Evolutionary conservation across 2,329 filamentous ascomycete species (phyloP).

Genomic region (Apiospora arundinis): DNA sequence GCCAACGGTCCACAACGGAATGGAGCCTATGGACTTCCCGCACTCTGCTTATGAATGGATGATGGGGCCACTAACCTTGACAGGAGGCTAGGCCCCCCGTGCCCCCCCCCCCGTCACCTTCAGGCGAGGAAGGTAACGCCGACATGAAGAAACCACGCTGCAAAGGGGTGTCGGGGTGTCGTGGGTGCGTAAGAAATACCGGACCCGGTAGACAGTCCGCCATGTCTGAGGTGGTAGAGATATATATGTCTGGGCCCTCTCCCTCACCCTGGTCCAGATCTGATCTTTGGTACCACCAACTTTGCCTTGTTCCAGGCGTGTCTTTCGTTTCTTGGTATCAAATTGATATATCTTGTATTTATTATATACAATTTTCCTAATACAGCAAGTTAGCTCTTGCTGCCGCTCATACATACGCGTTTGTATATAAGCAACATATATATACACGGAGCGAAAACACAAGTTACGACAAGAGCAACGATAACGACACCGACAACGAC

Average conservation of each 20-base stretch:
- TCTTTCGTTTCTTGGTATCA: slow-evolving; percentile 14
- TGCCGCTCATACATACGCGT: not conserved
- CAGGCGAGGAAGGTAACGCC: slow-evolving; percentile 14
- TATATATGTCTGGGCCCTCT: slow-evolving; percentile 6
- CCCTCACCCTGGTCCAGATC: slow-evolving; percentile 7
- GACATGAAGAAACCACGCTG: not conserved
- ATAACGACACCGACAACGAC: not conserved
- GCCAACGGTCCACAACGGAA: slow-evolving; percentile 3
- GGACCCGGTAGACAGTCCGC: not conserved
- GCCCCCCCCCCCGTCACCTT: not conserved
- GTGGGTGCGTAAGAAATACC: not conserved
- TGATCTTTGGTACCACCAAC: slow-evolving; percentile 4
- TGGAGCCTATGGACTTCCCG: slow-evolving; percentile 13
- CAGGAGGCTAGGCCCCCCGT: slow-evolving; percentile 2
- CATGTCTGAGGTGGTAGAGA: not conserved
- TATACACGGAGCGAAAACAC: not conserved
- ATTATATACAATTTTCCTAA: slow-evolving; percentile 8
- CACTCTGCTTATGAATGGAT: slow-evolving; percentile 9
- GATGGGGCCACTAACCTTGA: slow-evolving; percentile 11
- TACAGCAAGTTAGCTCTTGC: not conserved
- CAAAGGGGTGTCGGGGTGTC: not conserved
- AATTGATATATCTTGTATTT: not conserved
- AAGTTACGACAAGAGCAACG: not conserved
- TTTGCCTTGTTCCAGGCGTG: slow-evolving; percentile 10
- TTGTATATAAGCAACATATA: not conserved